Evolutionary conservation across 2,329 filamentous ascomycete genomes (phyloP).

Genomic region (Paracoccidioides brasiliensis): DNA sequence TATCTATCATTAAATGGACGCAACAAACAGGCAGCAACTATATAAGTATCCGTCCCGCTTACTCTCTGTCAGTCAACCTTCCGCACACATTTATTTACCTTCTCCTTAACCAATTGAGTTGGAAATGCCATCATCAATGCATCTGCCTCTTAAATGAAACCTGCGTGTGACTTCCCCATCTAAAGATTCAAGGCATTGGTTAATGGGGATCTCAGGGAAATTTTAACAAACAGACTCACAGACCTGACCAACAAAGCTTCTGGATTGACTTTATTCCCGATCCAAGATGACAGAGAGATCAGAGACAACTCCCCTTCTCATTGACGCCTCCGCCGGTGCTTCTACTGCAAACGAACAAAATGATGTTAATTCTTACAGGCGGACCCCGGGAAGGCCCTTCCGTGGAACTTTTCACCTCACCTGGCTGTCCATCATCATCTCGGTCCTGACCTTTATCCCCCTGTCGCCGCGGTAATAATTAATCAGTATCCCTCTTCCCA

Average conservation of each 20-base stretch:
- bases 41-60: too few relatives aligned
- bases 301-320: not conserved
- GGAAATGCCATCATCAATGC: too few relatives aligned
- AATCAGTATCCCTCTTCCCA: too few relatives aligned
- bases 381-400: not conserved
- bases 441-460: not conserved
- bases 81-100: too few relatives aligned
- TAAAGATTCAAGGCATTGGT: not conserved
- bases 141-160: not conserved
- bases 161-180: not conserved
- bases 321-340: not conserved
- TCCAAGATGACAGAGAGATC: not conserved
- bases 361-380: not conserved
- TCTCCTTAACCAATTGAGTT: too few relatives aligned
- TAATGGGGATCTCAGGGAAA: not conserved
- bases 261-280: not conserved
- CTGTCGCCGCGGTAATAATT: not conserved
- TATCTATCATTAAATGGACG: too few relatives aligned
- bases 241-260: not conserved
- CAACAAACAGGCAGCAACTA: too few relatives aligned
- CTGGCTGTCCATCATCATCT: not conserved
- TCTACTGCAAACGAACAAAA: not conserved
- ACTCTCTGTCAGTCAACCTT: too few relatives aligned
- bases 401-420: not conserved
- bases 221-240: not conserved